These are phyloP conservation scores for Omphalea diandra DNA, from an alignment of 441 rosid species.

Conservation along the genomic window DNA sequence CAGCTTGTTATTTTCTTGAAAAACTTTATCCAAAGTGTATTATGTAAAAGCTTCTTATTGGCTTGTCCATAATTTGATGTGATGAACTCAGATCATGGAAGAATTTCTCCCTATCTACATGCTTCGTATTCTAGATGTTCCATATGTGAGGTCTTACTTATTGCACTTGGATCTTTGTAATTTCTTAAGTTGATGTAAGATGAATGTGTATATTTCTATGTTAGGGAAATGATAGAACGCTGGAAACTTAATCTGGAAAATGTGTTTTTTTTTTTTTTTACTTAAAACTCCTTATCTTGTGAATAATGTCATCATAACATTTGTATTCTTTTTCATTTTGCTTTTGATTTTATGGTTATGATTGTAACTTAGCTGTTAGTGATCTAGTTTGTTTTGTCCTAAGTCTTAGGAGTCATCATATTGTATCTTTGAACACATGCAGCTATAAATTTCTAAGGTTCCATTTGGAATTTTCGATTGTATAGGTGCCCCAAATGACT, in stretches of 20 bases:
- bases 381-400: neutral
- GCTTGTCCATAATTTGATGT: too few species aligned
- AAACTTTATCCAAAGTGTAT: too few species aligned
- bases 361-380: neutral
- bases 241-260: neutral
- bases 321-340: neutral
- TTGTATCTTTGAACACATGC: neutral
- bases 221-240: neutral
- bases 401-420: neutral
- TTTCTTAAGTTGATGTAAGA: neutral
- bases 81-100: too few species aligned
- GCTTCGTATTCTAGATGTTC: neutral
- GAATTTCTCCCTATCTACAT: neutral
- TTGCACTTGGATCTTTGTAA: neutral
- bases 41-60: too few species aligned
- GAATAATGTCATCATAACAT: neutral
- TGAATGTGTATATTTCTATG: neutral
- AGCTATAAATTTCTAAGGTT: neutral
- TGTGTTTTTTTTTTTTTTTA: too few species aligned
- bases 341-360: neutral
- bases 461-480: slow-evolving; percentile 13
- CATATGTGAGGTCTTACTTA: neutral
- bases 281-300: neutral
- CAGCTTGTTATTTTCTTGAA: too few species aligned
- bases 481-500: slow-evolving; percentile 47